A percentile compares a stretch with the other conserved stretches of the same genome.
These are phyloP conservation scores for Parmelia sp. DNA, from an alignment of 495 filamentous ascomycete genomes.

Conservation along the genomic window DNA sequence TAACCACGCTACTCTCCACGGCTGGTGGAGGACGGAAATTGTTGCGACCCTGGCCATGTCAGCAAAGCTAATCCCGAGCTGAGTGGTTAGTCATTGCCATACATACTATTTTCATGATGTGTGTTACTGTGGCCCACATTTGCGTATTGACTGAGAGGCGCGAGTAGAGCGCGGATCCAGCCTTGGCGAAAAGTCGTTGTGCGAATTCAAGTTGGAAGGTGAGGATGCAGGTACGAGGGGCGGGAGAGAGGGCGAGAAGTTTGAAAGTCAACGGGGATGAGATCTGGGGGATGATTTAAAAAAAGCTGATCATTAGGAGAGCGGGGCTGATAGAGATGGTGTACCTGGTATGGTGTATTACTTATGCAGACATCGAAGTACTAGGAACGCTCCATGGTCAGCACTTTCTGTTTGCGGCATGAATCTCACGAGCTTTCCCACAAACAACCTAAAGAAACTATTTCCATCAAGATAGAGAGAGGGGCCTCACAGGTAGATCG, in stretches of 20 bases:
- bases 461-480: background rate
- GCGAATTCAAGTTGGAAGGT: conserved; percentile 86
- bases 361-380: conserved; percentile 87
- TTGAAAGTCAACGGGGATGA: conserved; percentile 87
- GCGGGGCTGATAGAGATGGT: background rate
- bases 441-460: background rate
- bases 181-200: conserved; percentile 65
- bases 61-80: background rate
- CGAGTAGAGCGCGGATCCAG: conserved; percentile 78
- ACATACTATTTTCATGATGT: conserved; percentile 76
- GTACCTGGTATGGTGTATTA: conserved; percentile 83
- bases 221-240: conserved; percentile 72
- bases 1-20: conserved; percentile 79
- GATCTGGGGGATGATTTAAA: conserved; percentile 49
- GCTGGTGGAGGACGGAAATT: conserved; percentile 93
- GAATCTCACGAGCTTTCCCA: background rate
- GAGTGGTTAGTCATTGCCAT: background rate
- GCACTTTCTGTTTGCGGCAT: background rate
- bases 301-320: background rate
- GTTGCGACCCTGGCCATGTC: conserved; percentile 48
- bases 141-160: conserved; percentile 86
- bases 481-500: conserved; percentile 50
- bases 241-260: conserved; percentile 69
- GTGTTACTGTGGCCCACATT: conserved; percentile 83
- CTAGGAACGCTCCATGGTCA: background rate